Evolutionary conservation across 106 monocot species (phyloP), one percentile per base, ranked within the genome.

Genomic region (Dendrobium huoshanense): DNA sequence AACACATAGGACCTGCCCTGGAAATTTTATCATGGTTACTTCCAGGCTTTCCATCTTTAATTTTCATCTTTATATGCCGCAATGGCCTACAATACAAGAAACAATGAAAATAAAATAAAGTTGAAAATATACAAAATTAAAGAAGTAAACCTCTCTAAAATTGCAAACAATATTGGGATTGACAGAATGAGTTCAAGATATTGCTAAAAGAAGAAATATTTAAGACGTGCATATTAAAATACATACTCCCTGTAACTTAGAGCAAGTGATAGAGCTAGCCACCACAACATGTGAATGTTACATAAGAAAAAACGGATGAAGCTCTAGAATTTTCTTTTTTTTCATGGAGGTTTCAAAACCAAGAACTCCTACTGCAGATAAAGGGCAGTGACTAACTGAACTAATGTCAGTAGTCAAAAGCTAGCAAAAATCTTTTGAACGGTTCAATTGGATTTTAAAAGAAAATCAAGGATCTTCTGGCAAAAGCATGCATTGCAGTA

Each of bases 1-100:
- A 81, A 43, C 76, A 79, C 79, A 95, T 80, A 48, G 91, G 87
- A 18, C 90, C 84, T 55, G 75, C 77, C 82, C 82, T 88, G 67
- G 82, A 85, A 79, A 44, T 75, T 86, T 65, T 94, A 25, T 88
- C 78, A n/a, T 83, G 61, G 68, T 85, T 55, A 13, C 45, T 55
- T 75, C 80, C 84, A n/a, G 80, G 75, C 61, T 89, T 95, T 59
- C 24, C 55, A 77, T 95, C 90, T 87, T 90, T 94, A 72, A 61
- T 73, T 87, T 90, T 95, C 94, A 95, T 95, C 72, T 85, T 9
- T 75, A 29, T 75, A 83, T 58, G n/a, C 1, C 0, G 9, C 76
- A 15, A 76, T 3, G 48, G 22, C 76, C 76, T 76, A 25, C 45
- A 45, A 76, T 24, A 49, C 48, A 48, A n/a, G n/a, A 45, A 4